Evolutionary conservation across 106 monocot genomes (phyloP).

Genomic region (Agapanthus africanus): DNA sequence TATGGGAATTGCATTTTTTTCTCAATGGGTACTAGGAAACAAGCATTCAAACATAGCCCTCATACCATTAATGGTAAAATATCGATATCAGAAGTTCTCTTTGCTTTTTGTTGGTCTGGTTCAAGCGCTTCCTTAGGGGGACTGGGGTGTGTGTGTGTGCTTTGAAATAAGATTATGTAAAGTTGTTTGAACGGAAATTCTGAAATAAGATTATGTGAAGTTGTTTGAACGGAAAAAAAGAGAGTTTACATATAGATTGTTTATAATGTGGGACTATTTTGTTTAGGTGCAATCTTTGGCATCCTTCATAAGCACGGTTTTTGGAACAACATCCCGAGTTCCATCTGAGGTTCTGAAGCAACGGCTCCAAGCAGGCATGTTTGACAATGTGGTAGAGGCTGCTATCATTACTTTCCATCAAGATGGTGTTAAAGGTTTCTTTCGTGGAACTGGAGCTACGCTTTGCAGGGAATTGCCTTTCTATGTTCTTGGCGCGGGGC

Average conservation of each 20-base stretch:
- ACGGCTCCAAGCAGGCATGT: conserved; percentile 65
- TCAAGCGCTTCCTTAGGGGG: no score
- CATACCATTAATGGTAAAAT: background rate
- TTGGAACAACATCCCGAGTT: conserved; percentile 75
- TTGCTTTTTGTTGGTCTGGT: background rate
- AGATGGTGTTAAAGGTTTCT: conserved; percentile 87
- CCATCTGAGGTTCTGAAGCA: conserved; percentile 94
- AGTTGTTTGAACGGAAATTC: background rate
- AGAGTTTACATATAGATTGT: background rate
- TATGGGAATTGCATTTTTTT: background rate
- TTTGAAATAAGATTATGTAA: background rate
- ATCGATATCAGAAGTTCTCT: background rate
- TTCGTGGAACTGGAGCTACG: conserved; percentile 90
- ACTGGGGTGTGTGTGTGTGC: no score
- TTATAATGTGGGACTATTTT: background rate
- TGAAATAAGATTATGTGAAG: background rate
- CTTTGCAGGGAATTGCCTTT: conserved; percentile 94
- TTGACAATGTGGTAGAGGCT: conserved; percentile 78
- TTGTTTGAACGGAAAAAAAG: background rate
- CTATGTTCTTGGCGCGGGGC: conserved; percentile 91
- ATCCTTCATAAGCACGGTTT: conserved; percentile 50
- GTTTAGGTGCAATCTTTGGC: conserved; percentile 9
- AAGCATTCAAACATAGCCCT: background rate
- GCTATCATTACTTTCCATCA: conserved; percentile 58
- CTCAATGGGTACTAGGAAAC: background rate